Evolutionary conservation across 805 yeast species (phyloP).

Genomic region (Dipodascus albidus): DNA sequence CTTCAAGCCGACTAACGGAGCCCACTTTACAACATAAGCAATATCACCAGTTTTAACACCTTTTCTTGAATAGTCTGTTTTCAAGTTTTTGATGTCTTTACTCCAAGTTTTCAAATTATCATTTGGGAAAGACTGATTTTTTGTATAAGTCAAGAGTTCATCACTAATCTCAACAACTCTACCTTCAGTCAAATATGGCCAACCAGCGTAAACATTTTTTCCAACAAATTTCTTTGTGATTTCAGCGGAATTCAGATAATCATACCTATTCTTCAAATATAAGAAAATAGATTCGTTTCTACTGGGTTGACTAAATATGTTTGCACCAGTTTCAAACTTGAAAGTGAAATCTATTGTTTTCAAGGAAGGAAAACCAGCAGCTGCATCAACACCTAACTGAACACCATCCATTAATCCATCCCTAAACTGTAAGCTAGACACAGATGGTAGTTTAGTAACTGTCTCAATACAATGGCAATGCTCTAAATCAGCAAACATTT

Average conservation of each 20-base stretch:
- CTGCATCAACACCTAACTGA: constrained; percentile 50
- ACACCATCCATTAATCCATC: constrained; percentile 57
- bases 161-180: constrained; percentile 54
- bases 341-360: constrained; percentile 51
- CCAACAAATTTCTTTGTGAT: constrained; percentile 53
- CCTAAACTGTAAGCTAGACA: constrained; percentile 26
- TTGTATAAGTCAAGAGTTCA: constrained; percentile 35
- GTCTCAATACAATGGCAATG: constrained; percentile 68
- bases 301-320: constrained; percentile 77
- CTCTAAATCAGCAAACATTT: constrained; percentile 69
- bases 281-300: constrained; percentile 73
- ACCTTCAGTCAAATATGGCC: constrained; percentile 88
- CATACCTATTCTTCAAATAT: constrained; percentile 38
- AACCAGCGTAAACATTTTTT: constrained; percentile 58
- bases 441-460: constrained; percentile 39
- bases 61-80: constrained; percentile 32
- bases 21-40: constrained; percentile 54
- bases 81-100: constrained; percentile 30
- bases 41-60: constrained; percentile 53
- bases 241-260: constrained; percentile 35
- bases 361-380: constrained; percentile 88
- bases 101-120: constrained; percentile 35
- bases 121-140: constrained; percentile 25
- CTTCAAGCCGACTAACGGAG: constrained; percentile 64
- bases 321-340: constrained; percentile 41